Evolutionary conservation across 2,329 filamentous ascomycete genomes (phyloP).

Genomic region (Calonectria multiphialidica): DNA sequence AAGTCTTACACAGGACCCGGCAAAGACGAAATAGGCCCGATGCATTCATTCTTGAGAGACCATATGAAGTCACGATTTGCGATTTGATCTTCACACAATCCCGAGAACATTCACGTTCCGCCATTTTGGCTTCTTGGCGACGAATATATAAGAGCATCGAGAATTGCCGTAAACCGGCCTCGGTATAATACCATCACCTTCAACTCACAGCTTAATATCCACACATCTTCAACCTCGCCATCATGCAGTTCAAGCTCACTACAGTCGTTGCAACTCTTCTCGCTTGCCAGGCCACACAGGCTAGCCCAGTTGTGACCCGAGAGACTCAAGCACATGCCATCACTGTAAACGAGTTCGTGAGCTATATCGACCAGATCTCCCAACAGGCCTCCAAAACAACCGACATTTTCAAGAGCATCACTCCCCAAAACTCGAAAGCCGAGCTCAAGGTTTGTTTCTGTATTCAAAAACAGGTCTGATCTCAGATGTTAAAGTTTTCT

Average conservation of each 20-base stretch:
- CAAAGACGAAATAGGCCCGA: background rate
- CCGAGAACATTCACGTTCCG: no score
- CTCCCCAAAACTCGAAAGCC: background rate
- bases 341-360: background rate
- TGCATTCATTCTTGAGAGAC: background rate
- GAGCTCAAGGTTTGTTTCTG: background rate
- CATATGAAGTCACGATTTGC: background rate
- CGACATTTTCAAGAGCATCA: background rate
- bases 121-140: background rate
- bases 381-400: background rate
- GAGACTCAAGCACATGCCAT: background rate
- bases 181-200: background rate
- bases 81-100: background rate
- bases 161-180: background rate
- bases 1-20: background rate
- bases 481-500: background rate
- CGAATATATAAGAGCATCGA: background rate
- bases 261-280: background rate
- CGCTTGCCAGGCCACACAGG: background rate
- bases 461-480: background rate
- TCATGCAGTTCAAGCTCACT: background rate
- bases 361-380: background rate
- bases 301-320: background rate
- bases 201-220: background rate
- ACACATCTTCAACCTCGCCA: background rate